A percentile compares a stretch with the other conserved stretches of the same genome.
Conservation (phyloP, 106 monocot genomes). For the Dendrobium nobile region DNA sequence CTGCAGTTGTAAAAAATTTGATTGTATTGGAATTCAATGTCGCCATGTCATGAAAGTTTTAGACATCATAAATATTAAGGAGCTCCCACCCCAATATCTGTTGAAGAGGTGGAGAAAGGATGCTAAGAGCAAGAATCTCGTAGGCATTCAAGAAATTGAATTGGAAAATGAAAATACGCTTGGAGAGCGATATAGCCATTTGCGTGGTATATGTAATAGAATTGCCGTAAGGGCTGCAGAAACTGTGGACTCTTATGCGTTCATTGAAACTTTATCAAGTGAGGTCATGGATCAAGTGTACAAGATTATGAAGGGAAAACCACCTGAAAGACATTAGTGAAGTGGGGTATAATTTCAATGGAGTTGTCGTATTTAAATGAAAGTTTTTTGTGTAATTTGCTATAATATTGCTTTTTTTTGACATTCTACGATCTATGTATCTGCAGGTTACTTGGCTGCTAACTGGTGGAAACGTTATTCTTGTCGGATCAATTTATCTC, state of each 20-base stretch:
- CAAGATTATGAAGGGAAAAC: constrained; percentile 19
- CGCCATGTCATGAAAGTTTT: constrained; percentile 34
- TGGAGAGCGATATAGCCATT: constrained; percentile 18
- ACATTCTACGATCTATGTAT: neutral
- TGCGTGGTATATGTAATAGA: constrained; percentile 27
- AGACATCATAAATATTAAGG: constrained; percentile 29
- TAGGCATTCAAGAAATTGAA: constrained; percentile 3
- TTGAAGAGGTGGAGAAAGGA: constrained; percentile 30
- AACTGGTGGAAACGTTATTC: neutral
- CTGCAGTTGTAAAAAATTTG: constrained; percentile 35
- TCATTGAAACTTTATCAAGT: constrained; percentile 25
- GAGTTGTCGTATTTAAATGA: neutral
- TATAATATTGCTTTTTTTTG: neutral
- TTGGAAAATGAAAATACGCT: neutral
- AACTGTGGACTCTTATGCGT: constrained; percentile 24
- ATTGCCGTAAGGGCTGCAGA: constrained; percentile 36
- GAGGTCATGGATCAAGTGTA: constrained; percentile 29
- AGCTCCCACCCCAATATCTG: constrained; percentile 22
- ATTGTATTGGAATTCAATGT: constrained; percentile 26
- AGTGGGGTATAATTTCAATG: constrained; percentile 10
- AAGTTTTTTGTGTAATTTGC: neutral
- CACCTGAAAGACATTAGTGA: constrained; percentile 15
- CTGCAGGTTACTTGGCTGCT: neutral
- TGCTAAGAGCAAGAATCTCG: constrained; percentile 6
- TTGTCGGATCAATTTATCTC: neutral